phyloP scores from a whole-genome alignment of 768 basidiomycete species.

The Mycena amicta region DNA sequence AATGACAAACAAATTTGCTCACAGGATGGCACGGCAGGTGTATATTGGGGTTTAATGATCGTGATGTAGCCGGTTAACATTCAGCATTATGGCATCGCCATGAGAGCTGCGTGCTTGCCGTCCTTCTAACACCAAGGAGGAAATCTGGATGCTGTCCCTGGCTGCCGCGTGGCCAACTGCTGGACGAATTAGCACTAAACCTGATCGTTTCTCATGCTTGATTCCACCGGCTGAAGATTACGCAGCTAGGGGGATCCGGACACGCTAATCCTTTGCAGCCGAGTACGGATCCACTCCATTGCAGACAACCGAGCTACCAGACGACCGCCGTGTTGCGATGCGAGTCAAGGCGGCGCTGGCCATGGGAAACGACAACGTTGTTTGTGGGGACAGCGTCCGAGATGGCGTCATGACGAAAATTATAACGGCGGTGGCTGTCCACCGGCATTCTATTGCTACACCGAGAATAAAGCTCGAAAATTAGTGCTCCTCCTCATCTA shows the following conservation, averaged over 20 bases:
- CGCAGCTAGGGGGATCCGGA: constrained; percentile 8
- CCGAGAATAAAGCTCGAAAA: background rate
- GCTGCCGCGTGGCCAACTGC: background rate
- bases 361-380: background rate
- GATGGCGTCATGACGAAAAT: background rate
- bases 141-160: no score
- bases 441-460: background rate
- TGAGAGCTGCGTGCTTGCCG: background rate
- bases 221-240: background rate
- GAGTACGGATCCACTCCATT: background rate
- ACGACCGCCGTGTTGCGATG: background rate
- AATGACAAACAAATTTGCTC: constrained; percentile 26
- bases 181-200: background rate
- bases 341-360: background rate
- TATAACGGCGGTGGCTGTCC: background rate
- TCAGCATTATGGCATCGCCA: background rate
- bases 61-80: background rate
- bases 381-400: background rate
- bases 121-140: no score
- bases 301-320: background rate
- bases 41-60: constrained; percentile 19
- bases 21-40: constrained; percentile 22
- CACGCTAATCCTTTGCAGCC: no score
- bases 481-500: background rate
- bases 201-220: constrained; percentile 6